Evolutionary conservation across 768 basidiomycete species (phyloP).

Genomic region (Xerocomus brunneocitrinus): DNA sequence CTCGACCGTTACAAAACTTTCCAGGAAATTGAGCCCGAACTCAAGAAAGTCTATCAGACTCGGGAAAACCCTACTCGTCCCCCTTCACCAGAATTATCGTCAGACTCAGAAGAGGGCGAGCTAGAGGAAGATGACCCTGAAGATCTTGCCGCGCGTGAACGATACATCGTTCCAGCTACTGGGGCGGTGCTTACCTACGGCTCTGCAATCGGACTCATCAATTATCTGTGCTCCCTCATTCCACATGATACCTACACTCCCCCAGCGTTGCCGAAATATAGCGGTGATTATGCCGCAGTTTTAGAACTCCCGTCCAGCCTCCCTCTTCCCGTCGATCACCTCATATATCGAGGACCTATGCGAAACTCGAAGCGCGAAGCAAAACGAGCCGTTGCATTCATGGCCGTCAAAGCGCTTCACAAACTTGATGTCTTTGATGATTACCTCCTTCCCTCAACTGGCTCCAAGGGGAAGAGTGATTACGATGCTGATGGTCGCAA

Average conservation of each 20-base stretch:
- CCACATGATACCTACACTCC: slow-evolving; percentile 69
- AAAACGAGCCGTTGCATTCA: slow-evolving; percentile 76
- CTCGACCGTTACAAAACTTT: slow-evolving; percentile 56
- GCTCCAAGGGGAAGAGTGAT: slow-evolving; percentile 42
- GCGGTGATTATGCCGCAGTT: slow-evolving; percentile 51
- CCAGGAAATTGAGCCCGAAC: slow-evolving; percentile 56
- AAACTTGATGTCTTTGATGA: slow-evolving; percentile 76
- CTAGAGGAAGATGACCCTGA: slow-evolving; percentile 45
- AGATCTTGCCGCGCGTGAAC: slow-evolving; percentile 64
- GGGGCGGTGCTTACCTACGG: slow-evolving; percentile 80
- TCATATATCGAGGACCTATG: slow-evolving; percentile 54
- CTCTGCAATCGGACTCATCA: slow-evolving; percentile 64
- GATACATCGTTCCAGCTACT: slow-evolving; percentile 65
- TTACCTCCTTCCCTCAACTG: slow-evolving; percentile 69
- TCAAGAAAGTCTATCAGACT: slow-evolving; percentile 58
- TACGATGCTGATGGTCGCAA: slow-evolving; percentile 51
- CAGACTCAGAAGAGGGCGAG: slow-evolving; percentile 32
- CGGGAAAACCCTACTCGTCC: slow-evolving; percentile 36
- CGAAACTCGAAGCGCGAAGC: slow-evolving; percentile 74
- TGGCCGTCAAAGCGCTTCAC: slow-evolving; percentile 67
- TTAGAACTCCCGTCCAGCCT: slow-evolving; percentile 67
- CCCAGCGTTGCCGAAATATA: slow-evolving; percentile 54
- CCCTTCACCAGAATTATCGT: slow-evolving; percentile 20
- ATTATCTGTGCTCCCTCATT: slow-evolving; percentile 73
- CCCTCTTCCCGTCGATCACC: slow-evolving; percentile 50